Evolutionary conservation across 768 basidiomycete genomes (phyloP).

Genomic region (Tulasnella sp.): DNA sequence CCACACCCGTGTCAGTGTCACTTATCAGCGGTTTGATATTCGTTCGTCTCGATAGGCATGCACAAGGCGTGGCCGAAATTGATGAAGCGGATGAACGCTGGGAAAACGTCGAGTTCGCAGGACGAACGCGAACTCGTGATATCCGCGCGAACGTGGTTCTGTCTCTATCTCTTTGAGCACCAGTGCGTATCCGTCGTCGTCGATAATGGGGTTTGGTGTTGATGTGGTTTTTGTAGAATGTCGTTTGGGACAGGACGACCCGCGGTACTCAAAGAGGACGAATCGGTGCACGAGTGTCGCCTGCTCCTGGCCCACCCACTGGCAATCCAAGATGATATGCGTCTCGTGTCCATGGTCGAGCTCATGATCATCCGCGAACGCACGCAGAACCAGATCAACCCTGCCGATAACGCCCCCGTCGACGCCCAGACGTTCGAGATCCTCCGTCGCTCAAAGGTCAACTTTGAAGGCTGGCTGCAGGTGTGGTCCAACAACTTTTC

Average conservation of each 20-base stretch:
- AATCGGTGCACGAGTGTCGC: conserved; percentile 73
- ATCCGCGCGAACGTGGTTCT: conserved; percentile 82
- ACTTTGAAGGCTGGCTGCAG: conserved; percentile 73
- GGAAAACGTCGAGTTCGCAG: conserved; percentile 42
- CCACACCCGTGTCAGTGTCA: too few relatives aligned
- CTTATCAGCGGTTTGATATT: not conserved
- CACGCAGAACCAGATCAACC: conserved; percentile 70
- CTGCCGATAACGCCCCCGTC: conserved; percentile 59
- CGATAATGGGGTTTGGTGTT: conserved; percentile 12
- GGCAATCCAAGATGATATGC: conserved; percentile 85
- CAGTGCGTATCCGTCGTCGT: conserved; percentile 44
- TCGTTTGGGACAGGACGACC: conserved; percentile 92
- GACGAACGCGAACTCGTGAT: conserved; percentile 70
- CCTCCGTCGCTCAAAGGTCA: conserved; percentile 57
- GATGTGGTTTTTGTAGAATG: conserved; percentile 40
- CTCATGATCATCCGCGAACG: conserved; percentile 81
- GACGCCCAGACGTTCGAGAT: conserved; percentile 54
- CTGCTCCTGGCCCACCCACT: conserved; percentile 75
- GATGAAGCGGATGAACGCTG: conserved; percentile 60
- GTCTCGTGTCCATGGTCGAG: conserved; percentile 88
- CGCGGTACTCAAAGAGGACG: conserved; percentile 84
- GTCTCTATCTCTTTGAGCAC: conserved; percentile 85
- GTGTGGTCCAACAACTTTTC: conserved; percentile 72
- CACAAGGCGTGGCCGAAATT: conserved; percentile 86
- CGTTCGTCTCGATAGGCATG: conserved; percentile 41